Percentiles rank a stretch among this genome's conserved stretches.
Evolutionary conservation across 1,284 basidiomycete genomes (phyloP).

Genomic region (Ganoderma multipileum): DNA sequence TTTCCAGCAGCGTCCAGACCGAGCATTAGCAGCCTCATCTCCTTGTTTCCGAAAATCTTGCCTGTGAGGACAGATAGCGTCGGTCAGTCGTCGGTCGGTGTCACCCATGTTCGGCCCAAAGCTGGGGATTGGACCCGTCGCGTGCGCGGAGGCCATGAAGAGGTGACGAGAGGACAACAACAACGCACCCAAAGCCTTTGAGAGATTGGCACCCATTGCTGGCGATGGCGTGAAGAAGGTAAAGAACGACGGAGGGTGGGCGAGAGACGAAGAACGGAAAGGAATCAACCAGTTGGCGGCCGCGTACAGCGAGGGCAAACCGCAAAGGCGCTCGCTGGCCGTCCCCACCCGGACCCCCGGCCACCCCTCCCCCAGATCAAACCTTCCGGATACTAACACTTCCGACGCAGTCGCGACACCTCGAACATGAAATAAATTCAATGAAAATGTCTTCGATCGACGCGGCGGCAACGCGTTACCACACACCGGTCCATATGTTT

Average conservation of each 20-base stretch:
- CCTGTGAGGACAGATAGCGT: slow-evolving; percentile 50
- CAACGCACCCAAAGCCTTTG: slow-evolving; percentile 71
- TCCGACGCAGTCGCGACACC: not conserved
- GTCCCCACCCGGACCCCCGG: not conserved
- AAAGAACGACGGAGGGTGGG: slow-evolving; percentile 55
- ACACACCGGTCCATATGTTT: not conserved
- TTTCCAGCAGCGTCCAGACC: slow-evolving; percentile 97
- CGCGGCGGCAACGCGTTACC: not conserved
- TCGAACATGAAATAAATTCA: not conserved
- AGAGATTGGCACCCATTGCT: slow-evolving; percentile 79
- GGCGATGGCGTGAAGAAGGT: slow-evolving; percentile 44
- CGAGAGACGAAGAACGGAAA: slow-evolving; percentile 39
- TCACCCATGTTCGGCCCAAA: slow-evolving; percentile 1
- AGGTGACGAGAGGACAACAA: not conserved
- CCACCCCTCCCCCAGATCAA: not conserved
- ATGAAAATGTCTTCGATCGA: not conserved
- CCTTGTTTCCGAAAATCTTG: slow-evolving; percentile 99
- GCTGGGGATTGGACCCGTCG: not conserved
- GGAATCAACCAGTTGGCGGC: slow-evolving; percentile 21
- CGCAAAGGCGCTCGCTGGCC: slow-evolving; percentile 9
- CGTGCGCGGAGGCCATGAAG: not conserved
- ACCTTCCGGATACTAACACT: not conserved
- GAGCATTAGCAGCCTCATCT: slow-evolving; percentile 94
- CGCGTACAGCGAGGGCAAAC: slow-evolving; percentile 13
- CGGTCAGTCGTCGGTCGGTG: slow-evolving; percentile 20